Conservation (phyloP, 2,329 filamentous ascomycete genomes). For the Talaromyces sp. region DNA sequence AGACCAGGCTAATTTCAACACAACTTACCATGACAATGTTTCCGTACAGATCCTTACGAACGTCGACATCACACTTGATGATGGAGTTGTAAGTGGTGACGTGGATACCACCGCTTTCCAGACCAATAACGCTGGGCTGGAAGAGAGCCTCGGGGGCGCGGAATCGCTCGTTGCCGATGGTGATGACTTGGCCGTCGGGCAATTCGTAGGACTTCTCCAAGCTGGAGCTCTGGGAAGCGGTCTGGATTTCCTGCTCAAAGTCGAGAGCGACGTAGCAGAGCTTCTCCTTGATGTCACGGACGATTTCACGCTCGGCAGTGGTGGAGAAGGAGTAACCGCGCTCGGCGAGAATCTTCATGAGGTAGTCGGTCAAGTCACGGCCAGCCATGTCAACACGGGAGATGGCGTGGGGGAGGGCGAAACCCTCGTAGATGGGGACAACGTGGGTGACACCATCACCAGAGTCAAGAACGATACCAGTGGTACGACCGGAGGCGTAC, state of each 20-base stretch:
- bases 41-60: constrained; percentile 99
- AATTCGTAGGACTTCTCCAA: constrained; percentile 99
- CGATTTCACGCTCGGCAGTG: constrained; percentile 99
- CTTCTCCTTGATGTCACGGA: constrained; percentile 99
- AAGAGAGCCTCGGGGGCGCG: constrained; percentile 99
- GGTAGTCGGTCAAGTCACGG: constrained; percentile 99
- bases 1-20: neutral
- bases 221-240: constrained; percentile 95
- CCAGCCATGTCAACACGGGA: constrained; percentile 99
- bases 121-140: constrained; percentile 96
- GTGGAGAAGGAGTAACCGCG: constrained; percentile 99
- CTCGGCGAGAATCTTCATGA: constrained; percentile 99
- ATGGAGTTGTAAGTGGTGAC: constrained; percentile 99
- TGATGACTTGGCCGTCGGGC: constrained; percentile 99
- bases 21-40: constrained; percentile 99
- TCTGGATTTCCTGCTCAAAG: constrained; percentile 99
- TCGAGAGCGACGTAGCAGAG: constrained; percentile 99
- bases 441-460: constrained; percentile 99
- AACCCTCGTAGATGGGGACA: constrained; percentile 99
- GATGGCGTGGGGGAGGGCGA: constrained; percentile 99
- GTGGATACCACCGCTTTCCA: constrained; percentile 98
- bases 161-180: constrained; percentile 99
- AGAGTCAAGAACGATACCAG: constrained; percentile 99
- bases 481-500: constrained; percentile 99
- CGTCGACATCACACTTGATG: constrained; percentile 99